phyloP scores from a whole-genome alignment of 148 eudicot species.

The Salicornia ramosissima region DNA sequence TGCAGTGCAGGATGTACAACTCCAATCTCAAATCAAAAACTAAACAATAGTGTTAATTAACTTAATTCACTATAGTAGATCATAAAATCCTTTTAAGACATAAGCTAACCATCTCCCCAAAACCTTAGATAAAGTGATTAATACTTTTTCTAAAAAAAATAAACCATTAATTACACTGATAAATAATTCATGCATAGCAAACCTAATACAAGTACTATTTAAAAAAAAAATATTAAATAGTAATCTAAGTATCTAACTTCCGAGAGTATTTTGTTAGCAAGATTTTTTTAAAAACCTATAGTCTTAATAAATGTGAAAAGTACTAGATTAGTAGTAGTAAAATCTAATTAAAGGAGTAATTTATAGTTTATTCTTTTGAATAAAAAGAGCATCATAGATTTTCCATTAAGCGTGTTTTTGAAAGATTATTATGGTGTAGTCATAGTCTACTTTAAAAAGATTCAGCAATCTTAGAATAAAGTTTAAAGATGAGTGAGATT shows the following conservation, averaged over 20 bases:
- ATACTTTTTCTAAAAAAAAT: too few relatives aligned
- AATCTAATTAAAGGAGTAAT: background rate
- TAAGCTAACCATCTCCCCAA: too few relatives aligned
- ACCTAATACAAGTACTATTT: too few relatives aligned
- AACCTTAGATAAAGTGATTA: too few relatives aligned
- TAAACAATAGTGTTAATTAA: background rate
- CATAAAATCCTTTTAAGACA: too few relatives aligned
- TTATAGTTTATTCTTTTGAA: conserved; percentile 6
- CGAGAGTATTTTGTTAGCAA: too few relatives aligned
- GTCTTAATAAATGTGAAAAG: background rate
- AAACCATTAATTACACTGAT: too few relatives aligned
- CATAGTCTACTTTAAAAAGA: conserved; percentile 29
- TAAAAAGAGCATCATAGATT: conserved; percentile 20
- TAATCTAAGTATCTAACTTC: too few relatives aligned
- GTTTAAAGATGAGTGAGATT: conserved; percentile 24
- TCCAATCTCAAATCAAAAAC: conserved; percentile 8
- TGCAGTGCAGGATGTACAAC: conserved; percentile 13
- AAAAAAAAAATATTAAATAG: too few relatives aligned
- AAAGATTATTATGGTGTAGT: conserved; percentile 26
- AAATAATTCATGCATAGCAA: too few relatives aligned
- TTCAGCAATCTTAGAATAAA: conserved; percentile 23
- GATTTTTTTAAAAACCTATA: background rate
- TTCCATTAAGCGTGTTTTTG: conserved; percentile 16
- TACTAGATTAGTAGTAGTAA: conserved; percentile 2
- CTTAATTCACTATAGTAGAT: background rate